Conservation (phyloP, 371 early-diverging fungal genomes). For the Mucor lusitanicus region DNA sequence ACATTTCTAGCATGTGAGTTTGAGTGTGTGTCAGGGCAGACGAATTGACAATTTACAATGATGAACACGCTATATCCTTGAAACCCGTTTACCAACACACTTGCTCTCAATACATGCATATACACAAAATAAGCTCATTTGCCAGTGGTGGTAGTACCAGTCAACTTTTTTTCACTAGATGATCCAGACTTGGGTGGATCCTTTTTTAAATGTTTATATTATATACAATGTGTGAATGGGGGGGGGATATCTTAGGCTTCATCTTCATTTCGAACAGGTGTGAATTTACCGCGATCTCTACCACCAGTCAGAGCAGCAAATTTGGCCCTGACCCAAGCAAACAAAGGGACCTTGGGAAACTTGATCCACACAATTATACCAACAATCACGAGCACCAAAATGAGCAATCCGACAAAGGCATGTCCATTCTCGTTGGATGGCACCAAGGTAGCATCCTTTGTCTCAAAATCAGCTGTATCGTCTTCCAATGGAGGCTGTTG, state of each 20-base stretch:
- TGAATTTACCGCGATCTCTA: conserved; percentile 13
- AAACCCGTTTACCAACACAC: no score
- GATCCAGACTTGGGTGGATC: no score
- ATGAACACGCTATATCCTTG: no score
- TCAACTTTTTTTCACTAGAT: no score
- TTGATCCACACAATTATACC: conserved; percentile 15
- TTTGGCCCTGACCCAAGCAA: not conserved
- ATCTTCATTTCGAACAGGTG: conserved; percentile 16
- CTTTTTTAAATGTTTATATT: no score
- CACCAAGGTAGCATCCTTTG: not conserved
- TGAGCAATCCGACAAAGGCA: conserved; percentile 5
- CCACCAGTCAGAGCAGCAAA: not conserved
- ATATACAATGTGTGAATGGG: not conserved
- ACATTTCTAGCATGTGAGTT: no score
- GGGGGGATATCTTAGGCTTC: not conserved
- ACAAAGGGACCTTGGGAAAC: not conserved
- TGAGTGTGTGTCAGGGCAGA: no score
- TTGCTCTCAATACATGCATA: no score
- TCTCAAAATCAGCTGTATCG: conserved; percentile 3
- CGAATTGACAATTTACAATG: no score
- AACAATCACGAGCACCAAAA: conserved; percentile 1
- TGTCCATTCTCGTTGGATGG: not conserved
- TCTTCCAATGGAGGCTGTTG: conserved; percentile 22
- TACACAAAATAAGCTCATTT: no score
- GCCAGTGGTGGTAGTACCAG: no score